A percentile compares a stretch with the other conserved stretches of the same genome.
These are phyloP conservation scores for Sanguinoderma infundibulare DNA, from an alignment of 1,284 basidiomycete species.

Conservation along the genomic window DNA sequence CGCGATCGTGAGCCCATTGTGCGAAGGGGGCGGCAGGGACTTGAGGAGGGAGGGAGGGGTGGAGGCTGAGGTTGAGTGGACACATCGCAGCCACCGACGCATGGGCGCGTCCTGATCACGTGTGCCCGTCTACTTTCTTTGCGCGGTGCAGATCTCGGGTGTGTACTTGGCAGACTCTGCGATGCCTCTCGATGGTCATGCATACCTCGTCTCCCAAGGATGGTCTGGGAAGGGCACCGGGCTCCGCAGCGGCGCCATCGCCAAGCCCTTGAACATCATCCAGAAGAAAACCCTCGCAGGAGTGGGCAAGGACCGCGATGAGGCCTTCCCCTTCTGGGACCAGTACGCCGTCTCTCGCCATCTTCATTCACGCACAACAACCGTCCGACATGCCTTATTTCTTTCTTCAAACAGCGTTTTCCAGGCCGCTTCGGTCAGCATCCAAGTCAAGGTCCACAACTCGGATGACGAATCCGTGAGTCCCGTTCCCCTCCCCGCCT, in stretches of 20 bases:
- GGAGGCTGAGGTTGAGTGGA: conserved; percentile 14
- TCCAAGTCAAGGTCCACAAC: conserved; percentile 66
- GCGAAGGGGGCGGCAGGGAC: background rate
- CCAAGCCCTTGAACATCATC: conserved; percentile 75
- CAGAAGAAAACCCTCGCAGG: conserved; percentile 87
- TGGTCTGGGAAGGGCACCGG: conserved; percentile 86
- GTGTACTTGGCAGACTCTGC: no score
- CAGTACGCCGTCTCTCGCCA: conserved; percentile 72
- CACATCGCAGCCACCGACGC: conserved; percentile 14
- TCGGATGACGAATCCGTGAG: conserved; percentile 50
- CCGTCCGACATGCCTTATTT: background rate
- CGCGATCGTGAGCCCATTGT: conserved; percentile 17
- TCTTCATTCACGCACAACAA: fast-evolving
- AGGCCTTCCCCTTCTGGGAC: conserved; percentile 96
- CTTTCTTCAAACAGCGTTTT: conserved; percentile 67
- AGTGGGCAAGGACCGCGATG: conserved; percentile 89
- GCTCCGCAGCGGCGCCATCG: conserved; percentile 69
- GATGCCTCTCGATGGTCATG: conserved; percentile 81
- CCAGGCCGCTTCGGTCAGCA: conserved; percentile 75
- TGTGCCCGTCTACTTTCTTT: conserved; percentile 18
- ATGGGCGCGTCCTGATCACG: conserved; percentile 21
- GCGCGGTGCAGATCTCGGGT: no score
- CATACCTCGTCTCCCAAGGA: conserved; percentile 81
- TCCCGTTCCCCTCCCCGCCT: conserved; percentile 10
- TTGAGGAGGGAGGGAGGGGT: background rate